These are phyloP conservation scores for Ustilaginoidea virens DNA, from an alignment of 2,329 filamentous ascomycete genomes.

Conservation along the genomic window DNA sequence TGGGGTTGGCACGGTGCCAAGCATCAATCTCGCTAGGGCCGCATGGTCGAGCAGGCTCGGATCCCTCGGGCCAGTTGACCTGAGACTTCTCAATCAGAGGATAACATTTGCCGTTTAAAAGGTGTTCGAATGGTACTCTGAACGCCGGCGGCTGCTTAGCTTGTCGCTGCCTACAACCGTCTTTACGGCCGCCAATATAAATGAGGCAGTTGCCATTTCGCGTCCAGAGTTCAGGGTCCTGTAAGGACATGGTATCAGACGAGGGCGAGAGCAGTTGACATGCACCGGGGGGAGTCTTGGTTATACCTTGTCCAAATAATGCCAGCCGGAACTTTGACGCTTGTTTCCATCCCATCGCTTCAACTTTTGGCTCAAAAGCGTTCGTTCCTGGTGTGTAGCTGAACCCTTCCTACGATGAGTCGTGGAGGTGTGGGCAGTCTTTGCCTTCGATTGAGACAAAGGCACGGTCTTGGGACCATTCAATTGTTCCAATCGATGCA, in stretches of 20 bases:
- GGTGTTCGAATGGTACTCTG: slow-evolving; percentile 40
- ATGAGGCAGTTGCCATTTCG: slow-evolving; percentile 53
- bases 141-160: slow-evolving; percentile 51
- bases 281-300: too few species aligned
- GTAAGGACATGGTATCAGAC: not conserved
- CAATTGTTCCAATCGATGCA: too few species aligned
- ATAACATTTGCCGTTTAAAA: slow-evolving; percentile 42
- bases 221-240: slow-evolving; percentile 62
- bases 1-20: slow-evolving; percentile 16
- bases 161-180: slow-evolving; percentile 34
- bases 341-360: slow-evolving; percentile 7
- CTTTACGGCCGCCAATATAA: slow-evolving; percentile 38
- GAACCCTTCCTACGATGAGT: not conserved
- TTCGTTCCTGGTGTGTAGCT: not conserved
- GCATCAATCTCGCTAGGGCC: slow-evolving; percentile 15
- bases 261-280: not conserved
- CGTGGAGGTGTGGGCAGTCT: too few species aligned
- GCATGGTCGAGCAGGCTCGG: slow-evolving; percentile 13
- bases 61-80: slow-evolving; percentile 6
- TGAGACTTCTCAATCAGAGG: slow-evolving; percentile 42
- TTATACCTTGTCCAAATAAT: slow-evolving; percentile 4
- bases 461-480: too few species aligned
- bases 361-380: slow-evolving; percentile 1
- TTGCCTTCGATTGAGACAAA: too few species aligned
- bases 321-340: slow-evolving; percentile 5